Evolutionary conservation across 2,329 filamentous ascomycete genomes (phyloP), one percentile per base, ranked within the genome.

Genomic region (Fusarium verrucosum): DNA sequence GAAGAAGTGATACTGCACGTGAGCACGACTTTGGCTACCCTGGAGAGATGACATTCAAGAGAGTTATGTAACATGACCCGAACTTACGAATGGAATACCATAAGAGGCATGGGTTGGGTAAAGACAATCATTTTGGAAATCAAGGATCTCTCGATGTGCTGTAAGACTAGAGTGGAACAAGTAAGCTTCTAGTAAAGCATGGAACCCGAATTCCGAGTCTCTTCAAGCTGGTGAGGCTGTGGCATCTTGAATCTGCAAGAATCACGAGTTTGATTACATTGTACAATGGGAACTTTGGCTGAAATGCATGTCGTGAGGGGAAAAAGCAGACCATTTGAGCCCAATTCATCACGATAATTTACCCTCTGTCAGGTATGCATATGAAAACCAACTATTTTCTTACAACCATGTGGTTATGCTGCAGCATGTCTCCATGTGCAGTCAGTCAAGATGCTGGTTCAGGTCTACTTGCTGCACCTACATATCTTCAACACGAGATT

Each of bases 211-310:
- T 36, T 19, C 14, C 7, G 8, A 40, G 20, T 28, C 28, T 44
- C 28, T 45, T 30, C 9, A 14, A 42, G 17, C 25, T 30, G 23
- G 26, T 28, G 44, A 44, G 17, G 17, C 23, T 20, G 20, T n/a
- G 19, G 25, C 37, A 33, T 32, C 47, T 20, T 30, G 26, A 23
- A 22, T n/a, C 32, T 56, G 61, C 44, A 32, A 40, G 28, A 44
- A 45, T 62, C 42, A 45, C n/a, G 17, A 45, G 28, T 36, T 40
- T 61, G 33, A 30, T 50, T 25, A 57, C 30, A 35, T 16, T 37
- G 33, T 33, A 49, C 10, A 46, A 41, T 32, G 22, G 17, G 30
- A 26, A 35, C 28, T 43, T 58, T 30, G 37, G 36, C 7, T 23
- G 36, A 43, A 17, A 44, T 40, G 32, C 42, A 49, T 58, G 14